Base-by-base conservation (phyloP, 495 filamentous ascomycete species). In the Neurospora sublineolata region DNA sequence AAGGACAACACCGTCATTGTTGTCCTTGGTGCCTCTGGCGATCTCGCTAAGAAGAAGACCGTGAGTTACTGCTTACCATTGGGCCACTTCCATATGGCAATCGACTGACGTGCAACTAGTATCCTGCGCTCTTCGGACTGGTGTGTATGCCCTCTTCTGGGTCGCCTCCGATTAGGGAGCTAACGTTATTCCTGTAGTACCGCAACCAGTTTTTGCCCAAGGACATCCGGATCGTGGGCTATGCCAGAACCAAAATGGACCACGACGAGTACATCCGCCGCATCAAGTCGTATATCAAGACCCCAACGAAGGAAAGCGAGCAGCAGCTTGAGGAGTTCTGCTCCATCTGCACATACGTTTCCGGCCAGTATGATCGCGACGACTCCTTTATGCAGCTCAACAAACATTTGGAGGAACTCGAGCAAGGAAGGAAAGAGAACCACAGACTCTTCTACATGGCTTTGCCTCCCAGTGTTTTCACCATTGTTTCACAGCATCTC, bases 371-470 rank as follows among this genome's bases (percentile, higher is more conserved):
- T 77, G 96, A 99, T 82, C 87, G 95, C 79, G 96, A 97, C 79
- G 96, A 97, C 68, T 94, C 94, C 23, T 99, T 99, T 83, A 82
- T 90, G 80, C 87, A 90, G 75, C 89, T 99, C 73, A 90, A 91
- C 78, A 90, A 93, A 79, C 96, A 99, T 81, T 84, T 99, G 37
- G 90, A 95, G 77, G 89, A 94, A 75, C 82, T 97, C 46, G 96
- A 99, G 86, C 86, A 90, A 75, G 91, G 88, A 69, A 89, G 89
- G 70, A 87, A 89, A 75, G 92, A 97, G 83, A 91, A 91, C 71
- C 91, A 99, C 83, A 87, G 96, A 73, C 87, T 99, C 71, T 99
- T 98, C 84, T 99, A 99, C 86, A 99, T 99, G 96, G 96, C 96
- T 3, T 85, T 99, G 30, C 96, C 96, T 2, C 96, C 96, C 9